Percentiles rank a stretch among this genome's conserved stretches.
phyloP scores from a whole-genome alignment of 768 basidiomycete species.

The Lactifluus rugatus region DNA sequence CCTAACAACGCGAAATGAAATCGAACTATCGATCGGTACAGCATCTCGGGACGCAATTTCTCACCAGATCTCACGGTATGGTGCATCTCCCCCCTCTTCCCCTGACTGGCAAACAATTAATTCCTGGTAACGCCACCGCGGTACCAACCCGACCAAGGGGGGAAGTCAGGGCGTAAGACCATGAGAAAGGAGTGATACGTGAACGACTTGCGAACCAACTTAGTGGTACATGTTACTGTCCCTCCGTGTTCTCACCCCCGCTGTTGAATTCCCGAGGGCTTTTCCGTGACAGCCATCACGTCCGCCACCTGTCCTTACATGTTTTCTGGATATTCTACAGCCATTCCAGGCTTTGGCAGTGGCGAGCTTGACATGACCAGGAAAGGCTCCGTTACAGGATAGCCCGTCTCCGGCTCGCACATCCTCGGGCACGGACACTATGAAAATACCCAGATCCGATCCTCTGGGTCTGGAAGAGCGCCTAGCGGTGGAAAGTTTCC shows the following conservation, averaged over 20 bases:
- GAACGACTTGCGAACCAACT: not conserved
- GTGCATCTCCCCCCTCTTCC: not conserved
- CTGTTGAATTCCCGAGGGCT: not conserved
- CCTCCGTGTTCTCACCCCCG: not conserved
- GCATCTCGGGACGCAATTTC: not conserved
- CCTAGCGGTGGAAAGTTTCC: not conserved
- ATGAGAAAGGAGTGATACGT: not conserved
- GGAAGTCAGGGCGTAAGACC: not conserved
- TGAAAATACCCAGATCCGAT: not conserved
- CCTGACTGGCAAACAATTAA: not conserved
- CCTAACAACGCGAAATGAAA: not conserved
- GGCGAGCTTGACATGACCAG: conserved; percentile 19
- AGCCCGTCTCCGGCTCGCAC: not conserved
- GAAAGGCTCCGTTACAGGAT: not conserved
- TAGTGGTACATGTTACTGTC: not conserved
- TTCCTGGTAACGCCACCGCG: not conserved
- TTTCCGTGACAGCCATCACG: not conserved
- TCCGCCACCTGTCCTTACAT: not conserved
- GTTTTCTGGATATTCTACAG: not conserved
- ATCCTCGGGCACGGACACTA: not conserved
- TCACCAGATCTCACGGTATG: not conserved
- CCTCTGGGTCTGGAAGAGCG: not conserved
- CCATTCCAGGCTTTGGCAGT: not conserved
- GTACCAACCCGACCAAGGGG: not conserved
- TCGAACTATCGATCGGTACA: not conserved